Evolutionary conservation across 2,329 filamentous ascomycete species (phyloP).

Genomic region (Cordyceps pruinosa): DNA sequence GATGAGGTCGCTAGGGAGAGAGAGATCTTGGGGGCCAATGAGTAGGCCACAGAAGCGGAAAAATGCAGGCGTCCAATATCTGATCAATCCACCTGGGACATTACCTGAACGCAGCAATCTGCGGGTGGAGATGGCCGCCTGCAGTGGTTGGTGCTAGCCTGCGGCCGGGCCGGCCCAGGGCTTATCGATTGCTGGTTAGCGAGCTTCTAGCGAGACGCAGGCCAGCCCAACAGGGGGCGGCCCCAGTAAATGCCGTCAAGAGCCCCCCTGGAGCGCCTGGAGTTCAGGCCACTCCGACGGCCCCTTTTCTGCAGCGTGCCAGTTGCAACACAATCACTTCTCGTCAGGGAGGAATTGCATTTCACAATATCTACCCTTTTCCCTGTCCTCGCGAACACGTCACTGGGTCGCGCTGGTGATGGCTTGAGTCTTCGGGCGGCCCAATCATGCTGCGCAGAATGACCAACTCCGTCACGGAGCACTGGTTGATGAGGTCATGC

Average conservation of each 20-base stretch:
- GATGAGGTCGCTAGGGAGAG: too few species aligned
- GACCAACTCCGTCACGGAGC: conserved; percentile 1
- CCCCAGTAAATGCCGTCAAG: neutral
- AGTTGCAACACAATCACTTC: neutral
- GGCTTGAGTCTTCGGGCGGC: neutral
- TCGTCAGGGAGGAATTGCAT: neutral
- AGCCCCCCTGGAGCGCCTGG: neutral
- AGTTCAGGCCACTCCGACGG: neutral
- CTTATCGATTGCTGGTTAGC: conserved; percentile 8
- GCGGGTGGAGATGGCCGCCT: neutral
- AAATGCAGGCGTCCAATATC: too few species aligned
- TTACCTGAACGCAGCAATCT: neutral
- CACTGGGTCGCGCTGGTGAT: neutral
- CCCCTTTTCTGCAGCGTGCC: conserved; percentile 3
- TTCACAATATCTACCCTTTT: neutral
- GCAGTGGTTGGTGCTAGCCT: neutral
- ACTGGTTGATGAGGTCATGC: conserved; percentile 12
- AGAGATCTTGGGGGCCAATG: too few species aligned
- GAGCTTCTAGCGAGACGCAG: conserved; percentile 1
- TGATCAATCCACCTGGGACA: too few species aligned
- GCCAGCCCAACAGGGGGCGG: neutral
- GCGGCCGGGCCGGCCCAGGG: conserved; percentile 10
- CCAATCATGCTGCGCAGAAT: conserved; percentile 5
- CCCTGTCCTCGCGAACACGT: neutral
- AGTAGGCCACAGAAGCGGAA: too few species aligned